These are phyloP conservation scores for Phytophthora pini DNA, from an alignment of 352 stramenopile species.

Conservation along the genomic window DNA sequence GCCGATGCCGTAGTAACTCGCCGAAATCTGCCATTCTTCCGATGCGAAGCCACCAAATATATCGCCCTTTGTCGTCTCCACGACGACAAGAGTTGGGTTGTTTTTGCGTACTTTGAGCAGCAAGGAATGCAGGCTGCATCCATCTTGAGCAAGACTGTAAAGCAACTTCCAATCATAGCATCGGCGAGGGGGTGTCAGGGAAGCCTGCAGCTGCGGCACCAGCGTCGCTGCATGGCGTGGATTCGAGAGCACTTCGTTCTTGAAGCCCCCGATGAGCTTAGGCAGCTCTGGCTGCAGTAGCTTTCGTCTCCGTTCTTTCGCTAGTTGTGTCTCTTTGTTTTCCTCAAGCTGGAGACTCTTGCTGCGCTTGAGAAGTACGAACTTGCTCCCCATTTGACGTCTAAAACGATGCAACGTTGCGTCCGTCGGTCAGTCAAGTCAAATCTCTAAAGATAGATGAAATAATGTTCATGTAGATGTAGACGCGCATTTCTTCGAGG, in stretches of 20 bases:
- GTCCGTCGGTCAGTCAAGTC: not conserved
- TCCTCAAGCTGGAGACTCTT: slow-evolving; percentile 17
- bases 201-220: slow-evolving; percentile 70
- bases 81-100: slow-evolving; percentile 57
- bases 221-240: slow-evolving; percentile 37
- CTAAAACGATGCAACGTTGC: not conserved
- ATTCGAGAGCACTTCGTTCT: slow-evolving; percentile 48
- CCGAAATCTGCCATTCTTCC: slow-evolving; percentile 50
- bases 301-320: slow-evolving; percentile 30
- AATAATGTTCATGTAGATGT: not conserved
- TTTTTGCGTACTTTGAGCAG: slow-evolving; percentile 49
- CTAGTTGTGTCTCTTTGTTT: not conserved
- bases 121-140: slow-evolving; percentile 71
- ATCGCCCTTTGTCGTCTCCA: slow-evolving; percentile 69
- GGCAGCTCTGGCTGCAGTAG: slow-evolving; percentile 40
- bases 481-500: slow-evolving; percentile 13
- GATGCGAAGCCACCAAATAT: slow-evolving; percentile 71
- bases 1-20: slow-evolving; percentile 75
- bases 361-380: slow-evolving; percentile 18
- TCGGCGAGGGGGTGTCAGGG: slow-evolving; percentile 49
- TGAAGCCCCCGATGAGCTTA: slow-evolving; percentile 52
- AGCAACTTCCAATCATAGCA: slow-evolving; percentile 75
- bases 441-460: slow-evolving; percentile 2
- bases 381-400: slow-evolving; percentile 20
- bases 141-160: slow-evolving; percentile 69